Conservation (phyloP, 2,329 filamentous ascomycete genomes). For the Mariannaea elegans region DNA sequence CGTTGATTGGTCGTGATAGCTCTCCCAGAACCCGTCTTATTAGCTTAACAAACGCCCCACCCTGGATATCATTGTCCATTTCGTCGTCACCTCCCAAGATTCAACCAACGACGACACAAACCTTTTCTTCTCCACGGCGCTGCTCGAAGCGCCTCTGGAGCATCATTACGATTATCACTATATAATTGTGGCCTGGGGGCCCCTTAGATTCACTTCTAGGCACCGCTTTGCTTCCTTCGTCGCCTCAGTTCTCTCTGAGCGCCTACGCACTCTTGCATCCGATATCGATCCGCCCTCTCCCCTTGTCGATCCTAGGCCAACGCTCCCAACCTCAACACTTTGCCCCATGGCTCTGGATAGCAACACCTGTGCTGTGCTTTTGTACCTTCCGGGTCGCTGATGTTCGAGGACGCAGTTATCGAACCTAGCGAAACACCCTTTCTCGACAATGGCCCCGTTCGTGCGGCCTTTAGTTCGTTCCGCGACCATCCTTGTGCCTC, state of each 20-base stretch:
- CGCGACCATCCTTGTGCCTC: constrained; percentile 24
- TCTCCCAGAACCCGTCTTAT: background rate
- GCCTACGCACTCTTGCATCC: constrained; percentile 10
- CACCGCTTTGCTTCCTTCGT: background rate
- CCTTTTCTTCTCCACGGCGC: constrained; percentile 14
- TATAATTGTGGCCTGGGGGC: background rate
- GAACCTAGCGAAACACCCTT: constrained; percentile 13
- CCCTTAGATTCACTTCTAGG: too few relatives aligned
- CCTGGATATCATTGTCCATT: constrained; percentile 35
- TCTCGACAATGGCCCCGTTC: constrained; percentile 37
- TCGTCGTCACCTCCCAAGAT: constrained; percentile 36
- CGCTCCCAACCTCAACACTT: constrained; percentile 26
- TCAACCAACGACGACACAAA: constrained; percentile 22
- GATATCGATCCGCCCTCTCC: constrained; percentile 24
- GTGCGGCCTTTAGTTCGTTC: constrained; percentile 26
- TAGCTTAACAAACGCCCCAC: constrained; percentile 31
- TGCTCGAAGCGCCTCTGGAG: constrained; percentile 11
- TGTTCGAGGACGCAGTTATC: constrained; percentile 25
- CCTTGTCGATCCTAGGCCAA: constrained; percentile 16
- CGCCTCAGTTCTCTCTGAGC: background rate
- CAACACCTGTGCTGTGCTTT: constrained; percentile 35
- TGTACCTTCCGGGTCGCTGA: constrained; percentile 37
- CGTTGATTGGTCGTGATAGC: constrained; percentile 27
- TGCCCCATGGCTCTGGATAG: constrained; percentile 40
- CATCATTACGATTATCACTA: background rate